These are phyloP conservation scores for Bassia scoparia DNA, from an alignment of 148 eudicot species.

Conservation along the genomic window DNA sequence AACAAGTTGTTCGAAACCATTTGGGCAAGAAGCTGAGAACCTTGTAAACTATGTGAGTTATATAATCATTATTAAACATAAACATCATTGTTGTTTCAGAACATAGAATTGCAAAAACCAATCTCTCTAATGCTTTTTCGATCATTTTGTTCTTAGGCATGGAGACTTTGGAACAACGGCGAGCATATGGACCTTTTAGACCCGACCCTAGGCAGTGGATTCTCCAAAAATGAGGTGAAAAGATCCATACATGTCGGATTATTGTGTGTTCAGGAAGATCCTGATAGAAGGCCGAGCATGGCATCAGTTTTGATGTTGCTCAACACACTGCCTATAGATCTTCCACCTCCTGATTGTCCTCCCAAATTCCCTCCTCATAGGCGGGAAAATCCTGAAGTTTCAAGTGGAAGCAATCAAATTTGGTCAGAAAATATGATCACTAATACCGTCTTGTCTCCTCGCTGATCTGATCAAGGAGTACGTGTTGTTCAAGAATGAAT, in stretches of 20 bases:
- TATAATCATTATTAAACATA: too few species aligned
- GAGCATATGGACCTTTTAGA: slow-evolving; percentile 18
- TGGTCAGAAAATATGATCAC: neutral
- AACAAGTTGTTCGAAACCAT: too few species aligned
- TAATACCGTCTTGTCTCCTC: neutral
- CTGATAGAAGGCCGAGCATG: slow-evolving; percentile 6
- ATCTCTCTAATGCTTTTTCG: too few species aligned
- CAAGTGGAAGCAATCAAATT: neutral
- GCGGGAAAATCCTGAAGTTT: neutral
- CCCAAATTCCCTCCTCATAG: neutral
- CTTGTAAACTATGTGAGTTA: too few species aligned
- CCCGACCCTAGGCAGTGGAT: neutral
- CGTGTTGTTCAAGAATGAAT: too few species aligned
- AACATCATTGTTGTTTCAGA: too few species aligned
- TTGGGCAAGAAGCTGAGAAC: too few species aligned
- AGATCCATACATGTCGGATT: slow-evolving; percentile 24
- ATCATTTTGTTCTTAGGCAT: neutral
- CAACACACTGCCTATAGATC: neutral
- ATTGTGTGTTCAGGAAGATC: slow-evolving; percentile 21
- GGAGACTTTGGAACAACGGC: neutral
- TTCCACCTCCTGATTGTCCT: neutral
- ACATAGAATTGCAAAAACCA: too few species aligned
- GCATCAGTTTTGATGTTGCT: neutral
- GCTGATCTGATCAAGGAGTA: too few species aligned
- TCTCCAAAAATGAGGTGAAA: slow-evolving; percentile 12